Evolutionary conservation across 805 yeast species (phyloP).

Genomic region (Kuraishia ogatae): DNA sequence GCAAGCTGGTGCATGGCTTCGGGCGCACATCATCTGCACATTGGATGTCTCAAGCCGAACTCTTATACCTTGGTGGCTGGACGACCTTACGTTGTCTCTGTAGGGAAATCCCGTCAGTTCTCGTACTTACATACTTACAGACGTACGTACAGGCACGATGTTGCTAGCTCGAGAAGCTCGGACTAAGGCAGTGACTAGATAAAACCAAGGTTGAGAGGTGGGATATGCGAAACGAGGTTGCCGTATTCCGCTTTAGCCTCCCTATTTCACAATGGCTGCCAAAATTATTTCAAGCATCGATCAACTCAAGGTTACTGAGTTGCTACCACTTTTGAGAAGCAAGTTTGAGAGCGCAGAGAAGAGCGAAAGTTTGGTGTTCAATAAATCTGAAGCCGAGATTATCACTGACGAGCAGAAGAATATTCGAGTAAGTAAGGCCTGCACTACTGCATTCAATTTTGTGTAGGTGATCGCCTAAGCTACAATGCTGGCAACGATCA

Average conservation of each 20-base stretch:
- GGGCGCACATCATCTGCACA: too few relatives aligned
- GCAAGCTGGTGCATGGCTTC: too few relatives aligned
- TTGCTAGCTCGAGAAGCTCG: too few relatives aligned
- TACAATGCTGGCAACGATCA: too few relatives aligned
- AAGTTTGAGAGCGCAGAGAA: constrained; percentile 16
- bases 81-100: background rate
- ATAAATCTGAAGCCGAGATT: constrained; percentile 12
- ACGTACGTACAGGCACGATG: background rate
- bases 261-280: background rate
- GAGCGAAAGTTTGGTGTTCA: constrained; percentile 16
- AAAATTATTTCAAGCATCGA: constrained; percentile 4
- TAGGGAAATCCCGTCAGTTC: background rate
- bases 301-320: constrained; percentile 13
- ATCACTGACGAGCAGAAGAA: constrained; percentile 13
- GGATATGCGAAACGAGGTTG: too few relatives aligned
- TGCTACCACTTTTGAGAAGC: constrained; percentile 8
- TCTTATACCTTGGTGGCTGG: background rate
- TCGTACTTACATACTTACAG: background rate
- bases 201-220: background rate
- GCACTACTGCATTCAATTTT: background rate
- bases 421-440: constrained; percentile 7
- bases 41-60: background rate
- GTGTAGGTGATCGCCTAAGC: too few relatives aligned
- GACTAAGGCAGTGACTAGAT: too few relatives aligned
- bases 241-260: background rate